Percentiles rank a stretch among this genome's conserved stretches.
phyloP scores from a whole-genome alignment of 2,329 filamentous ascomycete species.

The Hypoxylon sp. region DNA sequence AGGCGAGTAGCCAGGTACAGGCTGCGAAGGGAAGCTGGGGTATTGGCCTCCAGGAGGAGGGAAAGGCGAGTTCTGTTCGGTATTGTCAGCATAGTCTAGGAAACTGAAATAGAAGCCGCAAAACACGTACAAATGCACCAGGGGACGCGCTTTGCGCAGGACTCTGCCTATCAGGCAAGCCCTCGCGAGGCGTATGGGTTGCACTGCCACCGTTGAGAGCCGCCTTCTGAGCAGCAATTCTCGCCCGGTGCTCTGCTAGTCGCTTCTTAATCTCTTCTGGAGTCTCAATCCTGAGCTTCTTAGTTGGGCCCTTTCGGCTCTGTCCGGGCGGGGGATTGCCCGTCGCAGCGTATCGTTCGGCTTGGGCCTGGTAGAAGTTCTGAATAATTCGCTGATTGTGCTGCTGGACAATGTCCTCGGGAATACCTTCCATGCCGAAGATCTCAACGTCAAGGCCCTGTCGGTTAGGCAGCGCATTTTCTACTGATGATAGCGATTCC shows the following conservation, averaged over 20 bases:
- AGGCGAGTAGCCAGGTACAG: constrained; percentile 54
- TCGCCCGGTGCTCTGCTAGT: constrained; percentile 81
- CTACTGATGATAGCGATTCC: constrained; percentile 86
- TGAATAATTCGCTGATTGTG: constrained; percentile 90
- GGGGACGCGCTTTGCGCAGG: constrained; percentile 67
- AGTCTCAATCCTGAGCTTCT: constrained; percentile 81
- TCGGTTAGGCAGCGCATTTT: constrained; percentile 91
- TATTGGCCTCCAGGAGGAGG: constrained; percentile 59
- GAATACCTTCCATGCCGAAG: constrained; percentile 98
- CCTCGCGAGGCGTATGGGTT: constrained; percentile 64
- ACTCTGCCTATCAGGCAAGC: constrained; percentile 62
- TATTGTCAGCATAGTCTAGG: constrained; percentile 29
- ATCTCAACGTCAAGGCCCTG: constrained; percentile 92
- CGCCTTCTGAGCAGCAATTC: constrained; percentile 72
- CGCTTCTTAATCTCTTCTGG: constrained; percentile 84
- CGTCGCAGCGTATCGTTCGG: constrained; percentile 83
- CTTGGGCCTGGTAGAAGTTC: constrained; percentile 87
- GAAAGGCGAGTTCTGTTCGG: constrained; percentile 59
- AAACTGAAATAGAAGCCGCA: constrained; percentile 6
- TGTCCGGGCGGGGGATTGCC: constrained; percentile 84
- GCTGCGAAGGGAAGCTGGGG: constrained; percentile 59
- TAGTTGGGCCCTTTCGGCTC: constrained; percentile 74
- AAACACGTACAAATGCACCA: constrained; percentile 70
- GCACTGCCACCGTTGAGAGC: constrained; percentile 67
- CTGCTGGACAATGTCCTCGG: constrained; percentile 83